Conservation (phyloP, 2,329 filamentous ascomycete genomes). For the Cytospora paraplurivora region DNA sequence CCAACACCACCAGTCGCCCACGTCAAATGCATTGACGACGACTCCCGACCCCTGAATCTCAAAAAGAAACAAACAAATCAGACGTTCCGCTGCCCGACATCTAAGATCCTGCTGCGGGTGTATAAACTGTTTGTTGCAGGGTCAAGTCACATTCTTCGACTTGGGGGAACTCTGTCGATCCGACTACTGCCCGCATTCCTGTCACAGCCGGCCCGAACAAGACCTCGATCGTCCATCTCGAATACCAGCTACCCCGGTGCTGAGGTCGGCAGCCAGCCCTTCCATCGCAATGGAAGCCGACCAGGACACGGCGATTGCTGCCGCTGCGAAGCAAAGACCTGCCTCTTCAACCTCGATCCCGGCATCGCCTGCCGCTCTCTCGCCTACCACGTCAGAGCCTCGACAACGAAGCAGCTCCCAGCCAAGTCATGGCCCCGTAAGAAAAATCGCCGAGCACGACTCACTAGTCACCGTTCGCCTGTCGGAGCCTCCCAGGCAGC, state of each 20-base stretch:
- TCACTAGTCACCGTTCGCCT: constrained; percentile 70
- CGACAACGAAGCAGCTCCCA: constrained; percentile 30
- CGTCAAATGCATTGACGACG: constrained; percentile 19
- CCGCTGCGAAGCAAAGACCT: constrained; percentile 20
- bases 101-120: neutral
- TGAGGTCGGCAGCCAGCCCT: constrained; percentile 18
- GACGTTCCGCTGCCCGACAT: constrained; percentile 1
- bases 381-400: constrained; percentile 16
- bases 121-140: constrained; percentile 2
- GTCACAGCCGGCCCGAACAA: constrained; percentile 16
- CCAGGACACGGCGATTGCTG: constrained; percentile 20
- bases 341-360: constrained; percentile 23
- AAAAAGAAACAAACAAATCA: constrained; percentile 9
- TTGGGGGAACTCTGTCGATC: constrained; percentile 19
- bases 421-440: constrained; percentile 28
- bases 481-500: constrained; percentile 51
- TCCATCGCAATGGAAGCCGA: constrained; percentile 28
- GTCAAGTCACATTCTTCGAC: constrained; percentile 1
- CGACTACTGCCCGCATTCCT: constrained; percentile 26
- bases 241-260: constrained; percentile 5
- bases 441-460: constrained; percentile 45
- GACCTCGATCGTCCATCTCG: constrained; percentile 3
- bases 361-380: constrained; percentile 14
- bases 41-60: constrained; percentile 11
- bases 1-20: constrained; percentile 13